A percentile compares a stretch with the other conserved stretches of the same genome.
These are phyloP conservation scores for thale cress (Arabidopsis thaliana) DNA, from an alignment of 345 rosid species.

Conservation along the genomic window TAIR10.1 NC_003070.9:19494501-19495000, in stretches of 20 bases:
- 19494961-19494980: background rate
- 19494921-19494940: background rate
- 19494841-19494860: background rate
- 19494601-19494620: conserved; percentile 62
- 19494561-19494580: conserved; percentile 57
- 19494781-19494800: background rate
- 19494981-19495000: background rate
- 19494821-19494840: background rate
- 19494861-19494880: background rate
- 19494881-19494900: background rate
- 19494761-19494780: background rate
- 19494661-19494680: conserved; percentile 27
- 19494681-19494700: conserved; percentile 26
- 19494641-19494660: conserved; percentile 29
- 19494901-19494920: background rate
- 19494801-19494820: background rate
- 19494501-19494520: conserved; percentile 51
- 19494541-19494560: conserved; percentile 61
- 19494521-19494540: conserved; percentile 58
- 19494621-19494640: conserved; percentile 28
- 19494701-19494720: conserved; percentile 10
- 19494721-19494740: conserved; percentile 30
- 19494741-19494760: conserved; percentile 29
- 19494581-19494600: conserved; percentile 62
- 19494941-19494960: background rate